These are phyloP conservation scores for Aurantiochytrium sp. DNA, from an alignment of 108 stramenopile species.

Conservation along the genomic window DNA sequence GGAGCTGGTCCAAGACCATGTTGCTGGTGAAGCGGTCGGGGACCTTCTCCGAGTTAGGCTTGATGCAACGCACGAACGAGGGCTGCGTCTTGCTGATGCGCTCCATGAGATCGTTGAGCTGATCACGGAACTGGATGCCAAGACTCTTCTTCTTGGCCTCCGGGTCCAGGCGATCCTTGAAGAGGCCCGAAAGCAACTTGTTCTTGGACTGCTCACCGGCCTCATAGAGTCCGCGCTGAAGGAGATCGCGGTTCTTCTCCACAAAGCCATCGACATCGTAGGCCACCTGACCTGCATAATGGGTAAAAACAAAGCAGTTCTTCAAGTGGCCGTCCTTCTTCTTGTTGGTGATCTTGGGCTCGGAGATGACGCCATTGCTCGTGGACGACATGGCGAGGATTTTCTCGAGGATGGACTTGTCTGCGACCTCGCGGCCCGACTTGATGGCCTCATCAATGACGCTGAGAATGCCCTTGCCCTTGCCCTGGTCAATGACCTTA, in stretches of 20 bases:
- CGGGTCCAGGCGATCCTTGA: neutral
- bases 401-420: conserved; percentile 20
- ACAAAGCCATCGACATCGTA: conserved; percentile 66
- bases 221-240: conserved; percentile 23
- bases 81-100: neutral
- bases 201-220: neutral
- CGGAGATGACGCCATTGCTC: conserved; percentile 28
- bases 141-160: conserved; percentile 1
- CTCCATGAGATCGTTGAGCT: conserved; percentile 15
- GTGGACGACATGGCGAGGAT: neutral
- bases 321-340: neutral
- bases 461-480: conserved; percentile 35
- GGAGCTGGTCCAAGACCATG: conserved; percentile 38
- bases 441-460: conserved; percentile 59
- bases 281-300: conserved; percentile 75
- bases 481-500: conserved; percentile 46
- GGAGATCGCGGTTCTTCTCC: conserved; percentile 82
- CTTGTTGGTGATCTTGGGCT: neutral
- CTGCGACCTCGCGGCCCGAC: conserved; percentile 37
- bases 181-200: neutral
- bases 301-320: conserved; percentile 38
- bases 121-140: neutral
- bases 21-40: neutral
- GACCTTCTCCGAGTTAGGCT: conserved; percentile 37
- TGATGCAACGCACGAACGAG: conserved; percentile 36